Evolutionary conservation across 768 basidiomycete genomes (phyloP).

Genomic region (Boletus bicolor): DNA sequence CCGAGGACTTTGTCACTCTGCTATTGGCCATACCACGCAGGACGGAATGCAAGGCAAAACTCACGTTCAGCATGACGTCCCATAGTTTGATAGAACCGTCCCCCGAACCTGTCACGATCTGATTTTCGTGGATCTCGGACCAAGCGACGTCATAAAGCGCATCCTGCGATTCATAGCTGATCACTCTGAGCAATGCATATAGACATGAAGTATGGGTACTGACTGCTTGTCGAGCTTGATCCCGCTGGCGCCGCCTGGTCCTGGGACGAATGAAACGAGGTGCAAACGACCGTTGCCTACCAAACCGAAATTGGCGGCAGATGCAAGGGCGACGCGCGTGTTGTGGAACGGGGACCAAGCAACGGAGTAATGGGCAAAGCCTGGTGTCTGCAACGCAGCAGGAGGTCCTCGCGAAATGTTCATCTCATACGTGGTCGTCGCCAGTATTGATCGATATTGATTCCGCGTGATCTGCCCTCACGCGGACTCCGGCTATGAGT

Average conservation of each 20-base stretch:
- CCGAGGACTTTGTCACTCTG: constrained; percentile 28
- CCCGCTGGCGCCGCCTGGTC: constrained; percentile 41
- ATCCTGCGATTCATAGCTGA: constrained; percentile 86
- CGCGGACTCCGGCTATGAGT: neutral
- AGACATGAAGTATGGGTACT: constrained; percentile 29
- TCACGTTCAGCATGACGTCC: constrained; percentile 84
- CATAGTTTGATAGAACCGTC: constrained; percentile 89
- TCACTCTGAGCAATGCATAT: constrained; percentile 6
- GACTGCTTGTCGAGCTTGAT: constrained; percentile 67
- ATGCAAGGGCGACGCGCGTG: constrained; percentile 70
- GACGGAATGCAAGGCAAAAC: constrained; percentile 6
- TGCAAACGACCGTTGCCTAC: constrained; percentile 94
- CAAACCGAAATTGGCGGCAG: constrained; percentile 89
- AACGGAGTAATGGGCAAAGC: constrained; percentile 78
- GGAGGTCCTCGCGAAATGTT: constrained; percentile 39
- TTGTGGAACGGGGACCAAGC: constrained; percentile 88
- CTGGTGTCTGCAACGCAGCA: constrained; percentile 64
- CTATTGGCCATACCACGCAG: constrained; percentile 10
- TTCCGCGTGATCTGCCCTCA: neutral
- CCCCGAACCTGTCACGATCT: constrained; percentile 83
- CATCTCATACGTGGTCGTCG: constrained; percentile 24
- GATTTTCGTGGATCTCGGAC: constrained; percentile 95
- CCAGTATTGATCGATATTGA: neutral
- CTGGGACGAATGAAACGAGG: constrained; percentile 51
- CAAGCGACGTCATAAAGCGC: constrained; percentile 89